A percentile compares a stretch with the other conserved stretches of the same genome.
Evolutionary conservation across 2,329 filamentous ascomycete species (phyloP).

Genomic region (Cercospora berteroae): DNA sequence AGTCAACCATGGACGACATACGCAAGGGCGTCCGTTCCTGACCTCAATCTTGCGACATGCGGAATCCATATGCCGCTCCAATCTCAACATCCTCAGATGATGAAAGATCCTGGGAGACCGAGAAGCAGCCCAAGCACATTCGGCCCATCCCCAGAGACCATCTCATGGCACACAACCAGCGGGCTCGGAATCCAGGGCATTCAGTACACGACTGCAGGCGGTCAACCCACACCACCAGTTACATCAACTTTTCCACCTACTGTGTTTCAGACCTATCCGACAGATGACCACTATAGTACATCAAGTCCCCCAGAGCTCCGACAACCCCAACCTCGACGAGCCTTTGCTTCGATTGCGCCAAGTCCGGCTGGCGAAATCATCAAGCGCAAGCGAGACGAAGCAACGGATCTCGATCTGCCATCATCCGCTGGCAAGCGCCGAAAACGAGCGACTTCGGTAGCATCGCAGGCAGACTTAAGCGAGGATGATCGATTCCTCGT

Average conservation of each 20-base stretch:
- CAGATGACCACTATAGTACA: slow-evolving; percentile 33
- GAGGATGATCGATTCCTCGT: slow-evolving; percentile 54
- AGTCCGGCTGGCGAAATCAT: slow-evolving; percentile 39
- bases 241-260: slow-evolving; percentile 39
- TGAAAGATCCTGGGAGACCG: slow-evolving; percentile 38
- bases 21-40: slow-evolving; percentile 29
- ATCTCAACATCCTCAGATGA: slow-evolving; percentile 22
- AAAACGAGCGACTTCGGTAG: slow-evolving; percentile 40
- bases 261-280: slow-evolving; percentile 33
- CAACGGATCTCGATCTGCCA: slow-evolving; percentile 32
- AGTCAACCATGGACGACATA: slow-evolving; percentile 33
- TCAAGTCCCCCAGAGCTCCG: slow-evolving; percentile 33
- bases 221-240: slow-evolving; percentile 32
- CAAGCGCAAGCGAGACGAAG: slow-evolving; percentile 42
- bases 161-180: slow-evolving; percentile 40
- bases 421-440: slow-evolving; percentile 38
- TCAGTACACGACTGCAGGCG: slow-evolving; percentile 36
- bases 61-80: slow-evolving; percentile 19
- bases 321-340: slow-evolving; percentile 42
- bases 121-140: slow-evolving; percentile 47
- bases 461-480: slow-evolving; percentile 44
- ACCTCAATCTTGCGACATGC: slow-evolving; percentile 25
- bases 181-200: slow-evolving; percentile 43
- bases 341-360: slow-evolving; percentile 47
- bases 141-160: slow-evolving; percentile 39